These are phyloP conservation scores for Seiridium unicorne DNA, from an alignment of 2,329 filamentous ascomycete genomes.

Conservation along the genomic window DNA sequence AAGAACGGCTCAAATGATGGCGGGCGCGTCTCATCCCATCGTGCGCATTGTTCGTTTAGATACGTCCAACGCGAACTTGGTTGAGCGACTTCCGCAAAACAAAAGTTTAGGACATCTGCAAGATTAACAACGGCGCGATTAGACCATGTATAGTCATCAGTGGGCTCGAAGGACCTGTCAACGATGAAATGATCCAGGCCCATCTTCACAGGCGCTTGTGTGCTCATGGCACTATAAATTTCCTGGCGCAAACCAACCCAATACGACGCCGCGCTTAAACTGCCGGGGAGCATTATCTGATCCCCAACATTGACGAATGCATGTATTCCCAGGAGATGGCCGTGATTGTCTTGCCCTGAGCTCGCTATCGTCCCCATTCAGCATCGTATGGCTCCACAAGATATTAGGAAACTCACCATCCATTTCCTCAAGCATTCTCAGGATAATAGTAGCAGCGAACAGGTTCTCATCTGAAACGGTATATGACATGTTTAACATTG, in stretches of 20 bases:
- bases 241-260: conserved; percentile 59
- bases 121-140: conserved; percentile 62
- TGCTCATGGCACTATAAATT: conserved; percentile 54
- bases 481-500: conserved; percentile 39
- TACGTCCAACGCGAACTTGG: conserved; percentile 37
- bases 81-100: conserved; percentile 46
- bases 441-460: conserved; percentile 50
- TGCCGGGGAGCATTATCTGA: conserved; percentile 36
- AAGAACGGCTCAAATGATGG: conserved; percentile 55
- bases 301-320: conserved; percentile 43
- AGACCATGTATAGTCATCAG: conserved; percentile 55
- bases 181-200: conserved; percentile 49
- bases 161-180: conserved; percentile 45
- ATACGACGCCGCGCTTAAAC: conserved; percentile 52
- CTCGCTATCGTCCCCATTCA: conserved; percentile 29
- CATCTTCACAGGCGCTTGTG: conserved; percentile 44
- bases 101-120: conserved; percentile 63
- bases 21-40: conserved; percentile 47
- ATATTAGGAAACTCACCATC: conserved; percentile 21
- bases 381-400: neutral
- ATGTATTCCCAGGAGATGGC: conserved; percentile 44
- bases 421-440: conserved; percentile 51
- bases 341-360: conserved; percentile 43
- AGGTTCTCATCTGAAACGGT: conserved; percentile 47
- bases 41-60: conserved; percentile 40